These are phyloP conservation scores for Solanum chiquidenum DNA, from an alignment of 257 asterid species.

Conservation along the genomic window DNA sequence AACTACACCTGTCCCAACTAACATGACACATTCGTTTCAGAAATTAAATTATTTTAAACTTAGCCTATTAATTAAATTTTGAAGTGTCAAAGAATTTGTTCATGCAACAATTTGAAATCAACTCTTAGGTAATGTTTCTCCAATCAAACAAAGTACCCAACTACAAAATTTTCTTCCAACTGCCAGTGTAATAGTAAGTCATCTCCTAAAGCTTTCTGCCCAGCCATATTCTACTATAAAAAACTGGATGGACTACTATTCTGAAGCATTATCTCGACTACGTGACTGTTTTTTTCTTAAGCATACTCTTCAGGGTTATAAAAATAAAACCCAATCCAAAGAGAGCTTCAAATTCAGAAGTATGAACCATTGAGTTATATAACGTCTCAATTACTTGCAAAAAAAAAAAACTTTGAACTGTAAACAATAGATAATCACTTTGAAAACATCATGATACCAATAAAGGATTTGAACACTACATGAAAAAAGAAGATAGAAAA, in stretches of 20 bases:
- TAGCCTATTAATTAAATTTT: background rate
- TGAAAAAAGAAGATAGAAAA: slow-evolving; percentile 4
- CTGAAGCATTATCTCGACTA: background rate
- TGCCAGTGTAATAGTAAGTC: background rate
- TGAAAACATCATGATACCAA: background rate
- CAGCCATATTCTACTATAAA: background rate
- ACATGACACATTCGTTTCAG: background rate
- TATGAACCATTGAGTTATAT: background rate
- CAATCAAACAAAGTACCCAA: background rate
- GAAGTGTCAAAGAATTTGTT: background rate
- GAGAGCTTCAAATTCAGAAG: background rate
- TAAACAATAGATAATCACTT: background rate
- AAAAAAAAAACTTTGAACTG: background rate
- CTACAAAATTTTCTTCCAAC: background rate
- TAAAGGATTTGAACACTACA: background rate
- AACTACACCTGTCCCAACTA: background rate
- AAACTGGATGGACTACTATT: background rate
- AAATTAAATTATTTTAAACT: background rate
- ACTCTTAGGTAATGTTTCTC: background rate
- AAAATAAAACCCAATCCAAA: background rate
- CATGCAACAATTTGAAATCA: background rate
- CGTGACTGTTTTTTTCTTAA: background rate
- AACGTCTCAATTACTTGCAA: background rate
- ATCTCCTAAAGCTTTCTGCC: background rate
- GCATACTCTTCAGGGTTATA: background rate